phyloP scores from a whole-genome alignment of 1,284 basidiomycete genomes.

The Fomes fomentarius region DNA sequence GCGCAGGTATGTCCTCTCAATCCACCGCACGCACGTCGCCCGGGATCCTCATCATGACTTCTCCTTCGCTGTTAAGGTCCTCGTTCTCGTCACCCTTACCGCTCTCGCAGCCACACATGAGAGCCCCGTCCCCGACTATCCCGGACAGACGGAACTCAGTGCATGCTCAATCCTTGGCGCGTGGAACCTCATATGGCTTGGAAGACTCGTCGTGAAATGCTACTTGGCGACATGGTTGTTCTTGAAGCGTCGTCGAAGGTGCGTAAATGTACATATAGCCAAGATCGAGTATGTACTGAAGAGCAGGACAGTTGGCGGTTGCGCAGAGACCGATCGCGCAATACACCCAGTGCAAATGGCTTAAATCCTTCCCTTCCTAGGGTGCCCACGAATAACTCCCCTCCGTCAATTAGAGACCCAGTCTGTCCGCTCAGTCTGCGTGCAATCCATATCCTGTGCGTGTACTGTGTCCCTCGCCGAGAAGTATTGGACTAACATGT shows the following conservation, averaged over 20 bases:
- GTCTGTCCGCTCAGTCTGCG: conserved; percentile 11
- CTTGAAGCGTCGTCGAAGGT: conserved; percentile 4
- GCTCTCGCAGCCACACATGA: conserved; percentile 1
- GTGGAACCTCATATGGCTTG: conserved; percentile 17
- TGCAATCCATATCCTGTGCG: conserved; percentile 12
- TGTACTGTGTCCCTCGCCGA: background rate
- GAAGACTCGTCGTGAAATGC: conserved; percentile 9
- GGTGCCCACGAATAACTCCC: no score
- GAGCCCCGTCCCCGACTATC: conserved; percentile 7
- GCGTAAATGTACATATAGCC: background rate
- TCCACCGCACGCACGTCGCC: no score
- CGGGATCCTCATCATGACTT: no score
- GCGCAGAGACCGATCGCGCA: background rate
- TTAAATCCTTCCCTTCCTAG: no score
- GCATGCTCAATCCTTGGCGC: conserved; percentile 13
- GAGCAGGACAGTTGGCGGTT: background rate
- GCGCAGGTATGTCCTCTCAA: conserved; percentile 3
- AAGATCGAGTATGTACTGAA: background rate
- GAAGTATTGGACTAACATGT: background rate
- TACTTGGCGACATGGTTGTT: conserved; percentile 4
- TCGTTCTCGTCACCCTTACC: background rate
- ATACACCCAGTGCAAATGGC: no score
- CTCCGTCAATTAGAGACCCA: no score
- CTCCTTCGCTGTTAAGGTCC: no score
- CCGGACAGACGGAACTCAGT: conserved; percentile 8